Percentiles rank a stretch among this genome's conserved stretches.
Evolutionary conservation across 495 filamentous ascomycete genomes (phyloP).

Genomic region (Tuber microsphaerosporum): DNA sequence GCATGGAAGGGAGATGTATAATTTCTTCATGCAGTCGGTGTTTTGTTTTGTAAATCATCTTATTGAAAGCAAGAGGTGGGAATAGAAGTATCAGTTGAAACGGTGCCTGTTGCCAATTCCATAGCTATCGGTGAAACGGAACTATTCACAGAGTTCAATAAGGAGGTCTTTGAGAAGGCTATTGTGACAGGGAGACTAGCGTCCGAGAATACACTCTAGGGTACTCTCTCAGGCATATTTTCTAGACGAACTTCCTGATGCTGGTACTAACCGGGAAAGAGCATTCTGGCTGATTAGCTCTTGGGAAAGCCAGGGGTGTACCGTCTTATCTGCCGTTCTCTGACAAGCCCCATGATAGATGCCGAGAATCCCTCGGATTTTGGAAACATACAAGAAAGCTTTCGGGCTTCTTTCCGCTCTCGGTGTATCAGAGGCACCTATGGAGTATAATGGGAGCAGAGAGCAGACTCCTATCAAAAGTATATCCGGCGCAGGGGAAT

Average conservation of each 20-base stretch:
- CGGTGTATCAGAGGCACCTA: neutral
- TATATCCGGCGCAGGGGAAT: neutral
- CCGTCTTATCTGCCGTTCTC: neutral
- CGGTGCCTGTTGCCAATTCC: too few relatives aligned
- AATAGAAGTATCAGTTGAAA: too few relatives aligned
- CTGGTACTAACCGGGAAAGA: neutral
- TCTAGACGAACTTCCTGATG: neutral
- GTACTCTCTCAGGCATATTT: neutral
- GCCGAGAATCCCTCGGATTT: neutral
- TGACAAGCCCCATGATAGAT: neutral
- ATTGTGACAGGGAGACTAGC: too few relatives aligned
- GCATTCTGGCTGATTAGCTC: neutral
- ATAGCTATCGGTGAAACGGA: too few relatives aligned
- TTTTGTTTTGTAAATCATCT: too few relatives aligned
- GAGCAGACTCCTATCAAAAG: neutral
- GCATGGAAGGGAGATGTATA: too few relatives aligned
- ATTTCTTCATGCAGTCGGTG: too few relatives aligned
- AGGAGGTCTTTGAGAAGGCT: too few relatives aligned
- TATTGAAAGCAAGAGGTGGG: too few relatives aligned
- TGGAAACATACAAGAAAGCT: neutral
- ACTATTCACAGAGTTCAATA: too few relatives aligned
- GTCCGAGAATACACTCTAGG: too few relatives aligned
- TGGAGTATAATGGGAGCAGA: neutral
- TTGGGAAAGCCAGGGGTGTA: neutral
- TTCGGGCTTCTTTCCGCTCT: conserved; percentile 8